A percentile compares a stretch with the other conserved stretches of the same genome.
phyloP scores from a whole-genome alignment of 2,329 filamentous ascomycete species.

The Xylariaceae sp. region DNA sequence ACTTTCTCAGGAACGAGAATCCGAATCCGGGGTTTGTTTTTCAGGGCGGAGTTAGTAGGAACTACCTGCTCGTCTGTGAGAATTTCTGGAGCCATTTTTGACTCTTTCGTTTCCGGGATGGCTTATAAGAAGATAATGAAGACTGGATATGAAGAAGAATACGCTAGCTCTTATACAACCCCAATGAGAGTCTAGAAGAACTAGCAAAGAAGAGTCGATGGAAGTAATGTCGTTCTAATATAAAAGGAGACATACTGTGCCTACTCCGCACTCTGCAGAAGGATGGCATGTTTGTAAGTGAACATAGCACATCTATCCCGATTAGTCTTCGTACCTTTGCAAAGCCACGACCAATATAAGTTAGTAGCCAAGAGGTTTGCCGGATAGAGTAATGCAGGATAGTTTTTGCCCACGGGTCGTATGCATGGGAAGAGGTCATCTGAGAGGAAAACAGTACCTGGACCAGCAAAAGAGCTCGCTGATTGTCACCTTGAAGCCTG shows the following conservation, averaged over 20 bases:
- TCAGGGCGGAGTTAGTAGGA: not conserved
- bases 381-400: not conserved
- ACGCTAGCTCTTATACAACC: not conserved
- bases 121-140: not conserved
- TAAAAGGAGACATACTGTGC: not conserved
- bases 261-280: not conserved
- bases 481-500: not conserved
- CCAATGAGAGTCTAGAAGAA: not conserved
- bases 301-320: not conserved
- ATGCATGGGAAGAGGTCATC: not conserved
- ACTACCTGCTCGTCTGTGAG: constrained; percentile 23
- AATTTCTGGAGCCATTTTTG: constrained; percentile 32
- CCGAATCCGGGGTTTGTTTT: constrained; percentile 49
- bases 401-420: not conserved
- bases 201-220: not conserved
- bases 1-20: constrained; percentile 81
- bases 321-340: not conserved
- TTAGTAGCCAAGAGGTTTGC: not conserved
- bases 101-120: not conserved
- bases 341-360: not conserved
- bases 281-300: not conserved
- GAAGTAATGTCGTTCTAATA: not conserved
- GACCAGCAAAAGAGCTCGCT: not conserved
- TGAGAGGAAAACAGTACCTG: not conserved
- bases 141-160: not conserved